Base-by-base conservation (phyloP, 2,329 filamentous ascomycete species). In the Raffaelea albimanens region DNA sequence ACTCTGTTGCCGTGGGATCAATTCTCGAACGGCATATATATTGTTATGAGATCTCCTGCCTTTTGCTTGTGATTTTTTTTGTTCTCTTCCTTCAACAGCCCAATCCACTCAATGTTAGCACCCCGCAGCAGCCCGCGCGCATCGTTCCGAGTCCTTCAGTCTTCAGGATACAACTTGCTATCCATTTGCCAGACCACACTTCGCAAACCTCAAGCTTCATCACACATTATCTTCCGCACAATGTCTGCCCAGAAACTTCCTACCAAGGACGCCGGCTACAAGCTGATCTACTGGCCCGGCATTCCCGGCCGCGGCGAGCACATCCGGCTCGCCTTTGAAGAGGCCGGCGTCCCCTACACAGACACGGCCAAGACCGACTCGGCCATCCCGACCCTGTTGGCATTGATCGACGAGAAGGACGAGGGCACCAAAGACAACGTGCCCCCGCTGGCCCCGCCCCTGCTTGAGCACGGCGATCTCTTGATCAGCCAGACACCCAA, bases 251-350 rank as follows among this genome's bases (percentile, higher is more conserved):
- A 9, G 43, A 38, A 29, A 23, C 40, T 14, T 41, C 45, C 19
- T 33, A 48, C 62, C 55, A 69, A 74, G 51, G 67, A 71, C 43
- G 61, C 65, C 46, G 20, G 43, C 1, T 85, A 83, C 60, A 70
- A 82, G 53, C 73, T 86, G 49, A 69, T 86, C 59, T 89, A 89
- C 72, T 86, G 83, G 76, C 82, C 83, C 18, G 64, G 63, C 18
- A 67, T 87, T 22, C 86, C 86, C 31, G 86, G 86, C 38, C 82
- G 86, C 43, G 86, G 80, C 52, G 86, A 91, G 60, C 78, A 80
- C 61, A 67, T 89, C 59, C 84, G 86, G 20, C 75, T 91, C 11
- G 73, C 73, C 16, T 78, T 91, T 54, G 85, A 90, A 65, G 83
- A 84, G 45, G 72, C 78, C 19, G 73, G 74, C 18, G 76, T 76